phyloP scores from a whole-genome alignment of 495 filamentous ascomycete species.

The Aspergillus mulundensis region DNA sequence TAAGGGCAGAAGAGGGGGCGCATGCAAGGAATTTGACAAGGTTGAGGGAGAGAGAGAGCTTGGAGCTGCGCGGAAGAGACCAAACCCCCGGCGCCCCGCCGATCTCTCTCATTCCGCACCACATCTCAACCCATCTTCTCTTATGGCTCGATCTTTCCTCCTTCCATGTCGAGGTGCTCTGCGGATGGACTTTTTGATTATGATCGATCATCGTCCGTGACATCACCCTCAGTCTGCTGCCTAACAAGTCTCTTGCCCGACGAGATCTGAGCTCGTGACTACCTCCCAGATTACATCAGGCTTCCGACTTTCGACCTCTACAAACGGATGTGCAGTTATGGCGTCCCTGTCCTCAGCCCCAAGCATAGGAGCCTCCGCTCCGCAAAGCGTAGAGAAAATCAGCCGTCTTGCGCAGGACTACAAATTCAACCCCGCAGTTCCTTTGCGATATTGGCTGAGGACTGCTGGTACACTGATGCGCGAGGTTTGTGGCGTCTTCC shows the following conservation, averaged over 20 bases:
- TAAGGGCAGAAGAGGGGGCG: not conserved
- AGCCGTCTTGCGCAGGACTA: conserved; percentile 66
- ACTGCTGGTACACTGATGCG: conserved; percentile 72
- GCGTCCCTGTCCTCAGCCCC: conserved; percentile 22
- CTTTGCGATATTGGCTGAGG: conserved; percentile 75
- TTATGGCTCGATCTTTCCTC: not conserved
- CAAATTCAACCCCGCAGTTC: conserved; percentile 70
- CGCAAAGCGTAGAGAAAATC: conserved; percentile 72
- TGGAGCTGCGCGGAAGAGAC: not conserved
- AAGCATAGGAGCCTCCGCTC: conserved; percentile 27
- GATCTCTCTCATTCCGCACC: not conserved
- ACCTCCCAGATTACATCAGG: not conserved
- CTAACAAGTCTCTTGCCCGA: conserved; percentile 2
- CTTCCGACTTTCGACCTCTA: not conserved
- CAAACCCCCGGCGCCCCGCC: conserved; percentile 4
- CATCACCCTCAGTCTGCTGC: conserved; percentile 9
- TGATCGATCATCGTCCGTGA: conserved; percentile 6
- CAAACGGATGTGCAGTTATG: conserved; percentile 19
- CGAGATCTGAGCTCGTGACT: not conserved
- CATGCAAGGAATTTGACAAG: not conserved
- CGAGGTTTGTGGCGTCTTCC: conserved; percentile 53
- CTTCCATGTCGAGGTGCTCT: not conserved
- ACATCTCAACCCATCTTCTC: not conserved
- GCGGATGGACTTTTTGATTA: conserved; percentile 10
- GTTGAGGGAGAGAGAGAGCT: not conserved